Evolutionary conservation across 805 yeast species (phyloP), one percentile per base, ranked within the genome.

Genomic region (Brettanomyces custersianus): DNA sequence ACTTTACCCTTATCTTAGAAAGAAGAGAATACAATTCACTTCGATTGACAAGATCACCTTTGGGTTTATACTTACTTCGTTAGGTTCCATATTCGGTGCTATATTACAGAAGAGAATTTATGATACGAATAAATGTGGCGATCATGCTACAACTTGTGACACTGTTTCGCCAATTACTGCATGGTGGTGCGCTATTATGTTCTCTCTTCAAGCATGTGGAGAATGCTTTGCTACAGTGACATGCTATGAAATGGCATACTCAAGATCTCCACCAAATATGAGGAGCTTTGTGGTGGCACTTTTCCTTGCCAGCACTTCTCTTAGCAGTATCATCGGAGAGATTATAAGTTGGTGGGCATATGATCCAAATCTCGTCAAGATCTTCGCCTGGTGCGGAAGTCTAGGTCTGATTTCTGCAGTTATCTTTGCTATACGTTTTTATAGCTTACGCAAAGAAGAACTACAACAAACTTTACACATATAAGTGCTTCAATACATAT

Each of bases 181-280:
- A 16, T 57, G 65, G 65, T 53, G 52, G 54, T 47, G 52, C 24
- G 20, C 50, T 2, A 28, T 43, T 32, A 48, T 53, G 49, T 68
- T 61, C 43, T 49, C 62, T n/a, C 50, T 70, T 34, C 63, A 64
- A 25, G 77, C 77, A 15, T 59, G 63, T 8, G 70, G 74, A 34
- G 77, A 72, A 49, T 70, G 75, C 51, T 71, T 70, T 45, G 68
- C 74, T 10, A 63, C 53, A 36, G 63, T 65, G 20, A 70, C 76
- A 11, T 73, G 68, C 23, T 72, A 70, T 45, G 76, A 72, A 49
- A 54, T 71, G 39, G 77, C 78, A 1, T 72, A 71, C 51, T 63
- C 74, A 3, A 57, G 70, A 48, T 59, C 76, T 5, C 74, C 77
- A 22, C 65, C 59, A 6, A 56, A 62, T 28, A 64, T 71, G 70